Percentiles rank a stretch among this genome's conserved stretches.
phyloP scores from a whole-genome alignment of 2,329 filamentous ascomycete genomes.

The Aspergillus piperis region DNA sequence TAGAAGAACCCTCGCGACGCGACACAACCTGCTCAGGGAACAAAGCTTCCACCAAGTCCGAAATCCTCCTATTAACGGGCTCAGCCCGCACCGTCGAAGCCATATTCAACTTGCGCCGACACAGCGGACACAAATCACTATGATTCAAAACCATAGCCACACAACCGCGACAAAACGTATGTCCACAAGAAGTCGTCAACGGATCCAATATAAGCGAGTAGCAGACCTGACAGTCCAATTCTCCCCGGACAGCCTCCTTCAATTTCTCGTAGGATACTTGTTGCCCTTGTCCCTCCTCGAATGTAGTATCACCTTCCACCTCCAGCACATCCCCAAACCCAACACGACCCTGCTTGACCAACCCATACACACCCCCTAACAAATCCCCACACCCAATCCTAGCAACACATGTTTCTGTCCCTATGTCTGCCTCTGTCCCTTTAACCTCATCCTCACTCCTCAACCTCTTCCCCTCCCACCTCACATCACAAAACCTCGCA shows the following conservation, averaged over 20 bases:
- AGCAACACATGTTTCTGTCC: background rate
- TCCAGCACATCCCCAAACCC: slow-evolving; percentile 54
- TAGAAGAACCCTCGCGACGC: slow-evolving; percentile 57
- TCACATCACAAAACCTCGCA: slow-evolving; percentile 20
- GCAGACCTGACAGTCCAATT: slow-evolving; percentile 87
- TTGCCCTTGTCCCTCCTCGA: slow-evolving; percentile 2
- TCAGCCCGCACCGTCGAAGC: slow-evolving; percentile 52
- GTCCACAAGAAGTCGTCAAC: slow-evolving; percentile 80
- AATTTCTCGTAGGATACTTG: slow-evolving; percentile 56
- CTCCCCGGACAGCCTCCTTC: slow-evolving; percentile 63
- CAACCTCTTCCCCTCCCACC: background rate
- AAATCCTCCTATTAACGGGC: slow-evolving; percentile 64
- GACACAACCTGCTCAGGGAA: slow-evolving; percentile 66
- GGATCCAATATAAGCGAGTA: slow-evolving; percentile 80
- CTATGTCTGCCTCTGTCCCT: background rate
- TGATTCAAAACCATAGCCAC: slow-evolving; percentile 75
- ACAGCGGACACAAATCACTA: slow-evolving; percentile 76
- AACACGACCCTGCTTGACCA: slow-evolving; percentile 65
- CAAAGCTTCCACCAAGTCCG: slow-evolving; percentile 65
- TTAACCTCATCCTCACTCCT: slow-evolving; percentile 3
- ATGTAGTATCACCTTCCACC: slow-evolving; percentile 48
- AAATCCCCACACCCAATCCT: slow-evolving; percentile 19
- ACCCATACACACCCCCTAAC: slow-evolving; percentile 65
- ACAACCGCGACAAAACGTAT: slow-evolving; percentile 84
- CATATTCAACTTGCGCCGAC: slow-evolving; percentile 65